Evolutionary conservation across 176 grass and related monocot genomes (phyloP), one percentile per base, ranked within the genome.

Genomic region (Themeda triandra): DNA sequence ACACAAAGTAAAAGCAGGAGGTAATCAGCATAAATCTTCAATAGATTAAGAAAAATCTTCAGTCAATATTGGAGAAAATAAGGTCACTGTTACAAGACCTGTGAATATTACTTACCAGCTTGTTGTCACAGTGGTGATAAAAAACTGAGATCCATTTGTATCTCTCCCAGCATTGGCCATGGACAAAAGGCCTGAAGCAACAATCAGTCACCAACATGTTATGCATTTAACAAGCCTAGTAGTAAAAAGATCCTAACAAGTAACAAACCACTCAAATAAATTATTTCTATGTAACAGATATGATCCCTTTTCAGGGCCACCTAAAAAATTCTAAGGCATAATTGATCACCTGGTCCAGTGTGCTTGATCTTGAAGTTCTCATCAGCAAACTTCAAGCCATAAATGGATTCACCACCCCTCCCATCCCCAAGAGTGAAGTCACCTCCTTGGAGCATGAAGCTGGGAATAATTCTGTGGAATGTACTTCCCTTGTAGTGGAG

Each of bases 331-430:
- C 23, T 9, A 65, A 60, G 24, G 5, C 3, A 8, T n/a, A 36
- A 25, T 6, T 71, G 6, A 42, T 87, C 60, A 90, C 97, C 97
- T 76, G 97, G 97, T 66, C 97, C 97, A 27, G 97, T 99, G 78
- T 99, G 97, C 88, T 99, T 99, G 83, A 99, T 79, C 80, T 96
- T 96, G 75, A 99, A 99, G 86, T 99, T 99, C 49, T 99, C 97
- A 82, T 99, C 97, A 25, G 86, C 81, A 7, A 99, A 99, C 86
- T 94, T 99, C 10, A 63, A 60, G 70, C 93, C 93, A 45, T 99
- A 99, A 68, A 99, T 96, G 60, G 97, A 99, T 70, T 99, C 97
- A 36, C 97, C 97, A 4, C 97, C 97, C 89, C 88, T 94, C 76
- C 97, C 97, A 76, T 99, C 89, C 9, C 97, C 97, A 51, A 89